phyloP scores from a whole-genome alignment of 129 eudicot genomes.

The Arctium minus region DNA sequence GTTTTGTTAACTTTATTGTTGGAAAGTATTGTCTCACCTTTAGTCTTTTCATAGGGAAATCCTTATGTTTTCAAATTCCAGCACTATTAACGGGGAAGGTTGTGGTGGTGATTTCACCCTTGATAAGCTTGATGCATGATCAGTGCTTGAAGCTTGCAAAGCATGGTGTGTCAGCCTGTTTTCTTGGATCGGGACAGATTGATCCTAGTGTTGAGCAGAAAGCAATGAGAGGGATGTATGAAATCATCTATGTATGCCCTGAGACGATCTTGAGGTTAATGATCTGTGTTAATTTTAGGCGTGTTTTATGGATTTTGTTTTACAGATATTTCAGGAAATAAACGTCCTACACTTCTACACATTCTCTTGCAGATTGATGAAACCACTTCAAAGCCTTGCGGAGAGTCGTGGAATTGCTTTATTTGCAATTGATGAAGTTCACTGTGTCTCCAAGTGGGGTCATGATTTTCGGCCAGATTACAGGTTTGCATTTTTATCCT shows the following conservation, averaged over 20 bases:
- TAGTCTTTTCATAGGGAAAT: slow-evolving; percentile 64
- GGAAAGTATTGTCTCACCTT: not conserved
- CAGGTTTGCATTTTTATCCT: slow-evolving; percentile 47
- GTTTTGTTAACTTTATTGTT: not conserved
- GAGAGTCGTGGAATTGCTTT: slow-evolving; percentile 75
- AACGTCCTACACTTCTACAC: not conserved
- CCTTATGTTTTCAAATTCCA: slow-evolving; percentile 85
- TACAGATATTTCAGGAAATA: not conserved
- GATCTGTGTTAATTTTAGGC: not conserved
- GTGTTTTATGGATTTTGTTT: not conserved
- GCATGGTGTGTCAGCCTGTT: slow-evolving; percentile 93
- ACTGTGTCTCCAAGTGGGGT: slow-evolving; percentile 97
- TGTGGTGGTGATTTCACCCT: slow-evolving; percentile 86
- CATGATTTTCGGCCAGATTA: slow-evolving; percentile 98
- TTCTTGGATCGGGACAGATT: slow-evolving; percentile 93
- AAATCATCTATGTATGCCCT: slow-evolving; percentile 79
- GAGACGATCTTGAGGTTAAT: slow-evolving; percentile 83
- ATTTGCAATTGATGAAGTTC: slow-evolving; percentile 96
- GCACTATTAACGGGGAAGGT: slow-evolving; percentile 82
- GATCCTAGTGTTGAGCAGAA: slow-evolving; percentile 72
- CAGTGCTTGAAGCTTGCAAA: slow-evolving; percentile 87
- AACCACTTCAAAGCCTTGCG: slow-evolving; percentile 78
- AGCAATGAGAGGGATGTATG: slow-evolving; percentile 76
- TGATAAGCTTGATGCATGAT: slow-evolving; percentile 97
- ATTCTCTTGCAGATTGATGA: slow-evolving; percentile 61